phyloP scores from a whole-genome alignment of 164 flowering plant species.

The Platanus orientalis region DNA sequence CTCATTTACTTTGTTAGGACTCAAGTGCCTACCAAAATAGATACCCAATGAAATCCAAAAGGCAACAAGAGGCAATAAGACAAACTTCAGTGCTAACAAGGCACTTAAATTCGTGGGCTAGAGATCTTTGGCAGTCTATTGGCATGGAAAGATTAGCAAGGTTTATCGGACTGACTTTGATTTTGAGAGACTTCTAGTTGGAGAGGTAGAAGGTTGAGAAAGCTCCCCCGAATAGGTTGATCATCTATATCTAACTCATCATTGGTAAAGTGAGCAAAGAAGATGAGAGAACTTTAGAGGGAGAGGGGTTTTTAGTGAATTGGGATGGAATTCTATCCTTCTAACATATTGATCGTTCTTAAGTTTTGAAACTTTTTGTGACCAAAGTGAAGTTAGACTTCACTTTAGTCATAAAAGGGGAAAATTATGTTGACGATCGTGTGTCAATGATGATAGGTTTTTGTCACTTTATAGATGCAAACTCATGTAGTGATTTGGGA shows the following conservation, averaged over 20 bases:
- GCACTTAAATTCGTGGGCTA: constrained; percentile 1
- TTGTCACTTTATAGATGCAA: too few relatives aligned
- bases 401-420: too few relatives aligned
- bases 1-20: constrained; percentile 5
- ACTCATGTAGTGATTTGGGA: too few relatives aligned
- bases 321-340: too few relatives aligned
- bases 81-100: not conserved
- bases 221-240: constrained; percentile 66
- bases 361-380: too few relatives aligned
- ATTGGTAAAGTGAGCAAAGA: constrained; percentile 37
- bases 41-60: not conserved
- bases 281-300: not conserved
- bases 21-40: constrained; percentile 1
- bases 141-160: not conserved
- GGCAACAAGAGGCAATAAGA: not conserved
- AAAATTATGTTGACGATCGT: too few relatives aligned
- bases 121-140: constrained; percentile 1
- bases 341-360: too few relatives aligned
- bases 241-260: constrained; percentile 38
- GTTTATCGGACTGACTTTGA: constrained; percentile 17
- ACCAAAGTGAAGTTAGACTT: too few relatives aligned
- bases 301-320: too few relatives aligned
- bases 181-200: constrained; percentile 41
- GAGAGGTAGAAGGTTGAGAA: constrained; percentile 67
- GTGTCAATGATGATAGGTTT: too few relatives aligned